These are phyloP conservation scores for Alternaria sp. DNA, from an alignment of 2,329 filamentous ascomycete species.

Conservation along the genomic window DNA sequence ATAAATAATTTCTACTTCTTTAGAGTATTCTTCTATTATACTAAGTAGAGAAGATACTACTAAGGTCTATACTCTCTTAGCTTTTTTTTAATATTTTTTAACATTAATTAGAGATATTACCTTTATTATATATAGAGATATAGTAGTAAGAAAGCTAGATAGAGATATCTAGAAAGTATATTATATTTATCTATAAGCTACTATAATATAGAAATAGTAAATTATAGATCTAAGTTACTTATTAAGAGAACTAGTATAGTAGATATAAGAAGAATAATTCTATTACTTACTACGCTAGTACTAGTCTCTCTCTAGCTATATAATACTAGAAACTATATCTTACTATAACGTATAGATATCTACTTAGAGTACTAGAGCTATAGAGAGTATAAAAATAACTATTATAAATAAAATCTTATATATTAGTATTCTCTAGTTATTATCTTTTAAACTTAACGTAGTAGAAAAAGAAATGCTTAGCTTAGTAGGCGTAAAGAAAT, in stretches of 20 bases:
- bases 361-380: constrained; percentile 5
- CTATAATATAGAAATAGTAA: background rate
- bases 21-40: constrained; percentile 7
- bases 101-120: background rate
- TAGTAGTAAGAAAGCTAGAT: background rate
- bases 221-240: background rate
- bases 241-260: background rate
- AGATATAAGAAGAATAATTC: background rate
- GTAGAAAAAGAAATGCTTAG: constrained; percentile 9
- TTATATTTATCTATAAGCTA: background rate
- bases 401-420: constrained; percentile 1
- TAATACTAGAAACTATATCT: constrained; percentile 1
- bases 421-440: constrained; percentile 1
- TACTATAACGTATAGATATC: constrained; percentile 1
- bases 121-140: background rate
- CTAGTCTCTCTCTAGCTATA: constrained; percentile 1
- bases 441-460: constrained; percentile 1
- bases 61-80: constrained; percentile 2
- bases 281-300: background rate
- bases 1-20: constrained; percentile 8
- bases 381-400: constrained; percentile 5
- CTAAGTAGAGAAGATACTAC: constrained; percentile 8
- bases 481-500: constrained; percentile 6
- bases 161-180: background rate
- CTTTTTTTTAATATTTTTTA: background rate